phyloP scores from a whole-genome alignment of 805 yeast species.

The Candida pseudofarinosa region DNA sequence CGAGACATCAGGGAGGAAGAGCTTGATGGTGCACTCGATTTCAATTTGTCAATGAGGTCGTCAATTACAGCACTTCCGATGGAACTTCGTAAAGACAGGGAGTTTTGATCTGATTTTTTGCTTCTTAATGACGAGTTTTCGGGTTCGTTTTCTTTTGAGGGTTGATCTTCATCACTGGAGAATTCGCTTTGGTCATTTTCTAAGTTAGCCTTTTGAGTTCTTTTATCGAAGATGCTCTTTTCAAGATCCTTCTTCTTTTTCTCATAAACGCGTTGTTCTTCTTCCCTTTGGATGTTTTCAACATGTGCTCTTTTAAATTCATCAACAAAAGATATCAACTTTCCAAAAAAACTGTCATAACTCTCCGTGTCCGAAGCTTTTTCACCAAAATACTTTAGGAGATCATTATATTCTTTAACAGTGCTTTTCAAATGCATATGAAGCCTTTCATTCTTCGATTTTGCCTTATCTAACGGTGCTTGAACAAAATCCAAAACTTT shows the following conservation, averaged over 20 bases:
- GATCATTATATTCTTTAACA: conserved; percentile 57
- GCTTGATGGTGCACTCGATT: conserved; percentile 23
- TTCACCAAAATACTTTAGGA: conserved; percentile 90
- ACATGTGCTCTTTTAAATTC: conserved; percentile 77
- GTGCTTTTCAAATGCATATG: conserved; percentile 61
- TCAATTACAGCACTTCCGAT: conserved; percentile 26
- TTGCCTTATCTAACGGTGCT: conserved; percentile 71
- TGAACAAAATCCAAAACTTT: conserved; percentile 56
- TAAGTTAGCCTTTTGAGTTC: conserved; percentile 1
- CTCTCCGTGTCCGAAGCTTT: conserved; percentile 67
- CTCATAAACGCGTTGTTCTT: conserved; percentile 54
- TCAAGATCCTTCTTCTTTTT: conserved; percentile 32
- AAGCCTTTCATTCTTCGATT: conserved; percentile 61
- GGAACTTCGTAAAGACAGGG: neutral
- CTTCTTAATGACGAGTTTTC: neutral
- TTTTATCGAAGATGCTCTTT: conserved; percentile 12
- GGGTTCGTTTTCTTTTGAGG: neutral
- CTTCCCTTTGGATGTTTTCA: conserved; percentile 79
- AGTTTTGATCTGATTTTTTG: neutral
- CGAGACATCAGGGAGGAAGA: conserved; percentile 9
- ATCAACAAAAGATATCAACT: conserved; percentile 71
- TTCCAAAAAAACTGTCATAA: conserved; percentile 66
- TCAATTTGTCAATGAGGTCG: conserved; percentile 26
- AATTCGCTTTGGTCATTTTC: neutral
- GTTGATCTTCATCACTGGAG: neutral